Base-by-base conservation (phyloP, 2,329 filamentous ascomycete genomes). In the Penicillium corylophilum region DNA sequence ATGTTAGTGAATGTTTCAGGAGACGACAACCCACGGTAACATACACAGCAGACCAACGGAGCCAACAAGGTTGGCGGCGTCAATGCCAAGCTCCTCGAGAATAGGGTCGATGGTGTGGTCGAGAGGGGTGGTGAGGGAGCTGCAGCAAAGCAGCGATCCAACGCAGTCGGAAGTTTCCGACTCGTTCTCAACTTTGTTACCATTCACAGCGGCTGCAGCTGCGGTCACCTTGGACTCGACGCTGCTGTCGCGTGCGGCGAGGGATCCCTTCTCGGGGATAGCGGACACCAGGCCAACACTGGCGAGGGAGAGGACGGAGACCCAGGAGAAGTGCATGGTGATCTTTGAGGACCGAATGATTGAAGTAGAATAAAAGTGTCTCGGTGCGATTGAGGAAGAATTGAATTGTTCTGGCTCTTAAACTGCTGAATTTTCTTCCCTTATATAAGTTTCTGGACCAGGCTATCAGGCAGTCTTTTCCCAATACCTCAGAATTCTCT, bases 221-320 rank as follows among this genome's bases (percentile, higher is more conserved):
- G 52, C 29, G 16, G 52, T 22, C 12, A 59, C 58, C 48, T 58
- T 45, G 33, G 44, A 20, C n/a, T 46, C 31, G 18, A 48, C 42
- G 9, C 23, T 28, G 6, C n/a, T 24, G 43, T 54, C 48, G 53
- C 60, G 57, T 36, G 59, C 48, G 31, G 50, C 9, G 16, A 57
- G 44, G 40, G 48, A 42, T 22, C 31, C 52, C 22, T 56, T 38
- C n/a, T 44, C 36, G 33, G 64, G 60, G 12, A 56, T 23, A 15
- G 69, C 69, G 41, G 66, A 61, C 15, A 64, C 69, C 51, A 71
- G 54, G 48, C 62, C 56, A 39, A 62, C 60, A 33, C 60, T 55
- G 44, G 58, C 62, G 43, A 70, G 47, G 31, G 66, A 60, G 43
- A 72, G 48, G 35, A 66, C 46, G 46, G 69, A 67, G 55, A 71